Evolutionary conservation across 2,329 filamentous ascomycete species (phyloP).

Genomic region (Penicillium sp.): DNA sequence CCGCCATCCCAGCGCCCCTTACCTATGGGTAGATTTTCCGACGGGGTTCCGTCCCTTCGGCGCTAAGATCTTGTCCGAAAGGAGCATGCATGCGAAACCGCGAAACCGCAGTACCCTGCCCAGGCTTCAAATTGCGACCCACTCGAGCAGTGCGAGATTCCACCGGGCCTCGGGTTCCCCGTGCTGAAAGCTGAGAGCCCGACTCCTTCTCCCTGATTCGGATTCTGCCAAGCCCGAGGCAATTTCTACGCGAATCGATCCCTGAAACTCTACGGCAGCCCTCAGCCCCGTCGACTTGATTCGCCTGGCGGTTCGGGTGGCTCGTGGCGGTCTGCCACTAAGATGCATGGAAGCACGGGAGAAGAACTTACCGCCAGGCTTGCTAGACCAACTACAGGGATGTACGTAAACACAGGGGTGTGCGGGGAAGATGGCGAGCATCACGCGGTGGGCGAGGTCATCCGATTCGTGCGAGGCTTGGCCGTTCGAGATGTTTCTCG

Average conservation of each 20-base stretch:
- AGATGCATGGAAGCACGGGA: slow-evolving; percentile 33
- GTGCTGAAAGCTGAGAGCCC: neutral
- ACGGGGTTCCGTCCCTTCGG: slow-evolving; percentile 16
- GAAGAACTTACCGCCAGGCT: no score
- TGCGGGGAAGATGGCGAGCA: neutral
- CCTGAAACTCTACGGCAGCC: neutral
- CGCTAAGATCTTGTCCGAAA: slow-evolving; percentile 1
- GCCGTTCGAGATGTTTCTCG: neutral
- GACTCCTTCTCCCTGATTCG: neutral
- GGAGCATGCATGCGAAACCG: neutral
- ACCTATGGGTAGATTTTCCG: slow-evolving; percentile 20
- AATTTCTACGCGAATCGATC: slow-evolving; percentile 6
- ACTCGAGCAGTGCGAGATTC: neutral
- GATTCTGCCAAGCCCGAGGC: neutral
- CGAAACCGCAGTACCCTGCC: neutral
- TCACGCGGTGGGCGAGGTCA: neutral
- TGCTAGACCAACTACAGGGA: no score
- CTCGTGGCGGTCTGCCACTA: slow-evolving; percentile 16
- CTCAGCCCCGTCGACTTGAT: neutral
- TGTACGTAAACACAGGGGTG: neutral
- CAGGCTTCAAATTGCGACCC: neutral
- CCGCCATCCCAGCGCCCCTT: slow-evolving; percentile 4
- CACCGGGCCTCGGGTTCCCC: neutral
- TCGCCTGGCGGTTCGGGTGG: slow-evolving; percentile 5
- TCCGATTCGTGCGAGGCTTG: neutral